Evolutionary conservation across 2,329 filamentous ascomycete species (phyloP).

Genomic region (Trichoderma sp.): DNA sequence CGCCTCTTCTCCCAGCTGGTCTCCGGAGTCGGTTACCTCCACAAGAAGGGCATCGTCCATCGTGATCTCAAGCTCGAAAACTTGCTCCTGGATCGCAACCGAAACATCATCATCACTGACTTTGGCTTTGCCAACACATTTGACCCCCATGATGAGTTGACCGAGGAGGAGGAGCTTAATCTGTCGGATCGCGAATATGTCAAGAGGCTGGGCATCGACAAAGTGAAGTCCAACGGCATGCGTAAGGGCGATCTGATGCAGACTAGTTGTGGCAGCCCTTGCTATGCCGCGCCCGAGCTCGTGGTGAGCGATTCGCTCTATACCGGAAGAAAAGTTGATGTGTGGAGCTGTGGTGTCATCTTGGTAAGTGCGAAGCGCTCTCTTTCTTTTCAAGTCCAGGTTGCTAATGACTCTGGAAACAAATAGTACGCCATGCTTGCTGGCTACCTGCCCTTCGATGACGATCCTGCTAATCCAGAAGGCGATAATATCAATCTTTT

Average conservation of each 20-base stretch:
- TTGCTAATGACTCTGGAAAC: background rate
- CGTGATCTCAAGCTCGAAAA: slow-evolving; percentile 97
- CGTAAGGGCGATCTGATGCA: slow-evolving; percentile 96
- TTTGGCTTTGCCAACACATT: slow-evolving; percentile 99
- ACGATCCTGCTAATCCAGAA: slow-evolving; percentile 96
- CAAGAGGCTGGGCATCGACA: slow-evolving; percentile 81
- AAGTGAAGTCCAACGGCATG: slow-evolving; percentile 67
- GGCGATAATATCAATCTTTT: slow-evolving; percentile 98
- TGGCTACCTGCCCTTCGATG: slow-evolving; percentile 95
- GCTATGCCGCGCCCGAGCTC: slow-evolving; percentile 93
- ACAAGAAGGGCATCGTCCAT: slow-evolving; percentile 98
- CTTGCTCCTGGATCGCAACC: slow-evolving; percentile 86
- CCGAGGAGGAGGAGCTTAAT: slow-evolving; percentile 85
- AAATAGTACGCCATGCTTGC: slow-evolving; percentile 96
- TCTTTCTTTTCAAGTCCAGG: background rate
- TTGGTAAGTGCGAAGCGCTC: slow-evolving; percentile 62
- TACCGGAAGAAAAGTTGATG: slow-evolving; percentile 95
- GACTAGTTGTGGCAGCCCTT: slow-evolving; percentile 96
- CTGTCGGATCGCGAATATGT: slow-evolving; percentile 85
- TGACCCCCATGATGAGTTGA: slow-evolving; percentile 80
- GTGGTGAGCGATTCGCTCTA: slow-evolving; percentile 97
- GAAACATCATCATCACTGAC: slow-evolving; percentile 99
- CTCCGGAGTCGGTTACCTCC: slow-evolving; percentile 93
- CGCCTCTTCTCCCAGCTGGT: slow-evolving; percentile 92
- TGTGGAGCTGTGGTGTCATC: slow-evolving; percentile 99